A percentile compares a stretch with the other conserved stretches of the same genome.
phyloP scores from a whole-genome alignment of 805 yeast genomes.

The Saturnispora sanitii region DNA sequence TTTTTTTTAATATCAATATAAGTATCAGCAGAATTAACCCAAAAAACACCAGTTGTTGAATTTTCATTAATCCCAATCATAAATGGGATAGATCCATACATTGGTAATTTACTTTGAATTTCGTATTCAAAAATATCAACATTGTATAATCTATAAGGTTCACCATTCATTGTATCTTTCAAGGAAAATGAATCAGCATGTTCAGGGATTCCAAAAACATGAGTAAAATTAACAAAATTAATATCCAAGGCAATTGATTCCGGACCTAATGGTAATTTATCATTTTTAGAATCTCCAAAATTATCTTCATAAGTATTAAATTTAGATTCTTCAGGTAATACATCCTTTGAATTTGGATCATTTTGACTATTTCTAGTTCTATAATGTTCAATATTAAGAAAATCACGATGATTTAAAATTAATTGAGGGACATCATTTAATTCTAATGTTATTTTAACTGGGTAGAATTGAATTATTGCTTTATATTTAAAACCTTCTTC shows the following conservation, averaged over 20 bases:
- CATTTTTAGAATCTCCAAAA: constrained; percentile 57
- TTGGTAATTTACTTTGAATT: constrained; percentile 68
- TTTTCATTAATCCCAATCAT: constrained; percentile 57
- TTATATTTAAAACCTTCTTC: constrained; percentile 26
- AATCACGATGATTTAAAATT: constrained; percentile 55
- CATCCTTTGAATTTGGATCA: constrained; percentile 28
- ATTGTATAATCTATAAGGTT: constrained; percentile 83
- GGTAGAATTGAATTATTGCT: constrained; percentile 34
- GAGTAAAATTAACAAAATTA: constrained; percentile 44
- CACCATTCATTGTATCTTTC: constrained; percentile 51
- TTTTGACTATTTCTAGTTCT: constrained; percentile 39
- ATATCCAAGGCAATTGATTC: constrained; percentile 82
- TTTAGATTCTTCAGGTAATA: constrained; percentile 50
- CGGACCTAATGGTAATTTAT: constrained; percentile 71
- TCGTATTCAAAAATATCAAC: constrained; percentile 96
- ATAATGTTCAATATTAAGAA: constrained; percentile 78
- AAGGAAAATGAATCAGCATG: constrained; percentile 77
- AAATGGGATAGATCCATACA: constrained; percentile 94
- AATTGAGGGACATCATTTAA: constrained; percentile 39
- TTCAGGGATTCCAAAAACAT: constrained; percentile 93
- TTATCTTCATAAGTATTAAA: constrained; percentile 62
- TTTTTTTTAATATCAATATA: constrained; percentile 60
- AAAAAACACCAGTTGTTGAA: constrained; percentile 66
- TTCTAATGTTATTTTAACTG: constrained; percentile 42
- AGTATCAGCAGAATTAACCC: constrained; percentile 92